These are phyloP conservation scores for Pseudopithomyces maydicus DNA, from an alignment of 2,329 filamentous ascomycete genomes.

Conservation along the genomic window DNA sequence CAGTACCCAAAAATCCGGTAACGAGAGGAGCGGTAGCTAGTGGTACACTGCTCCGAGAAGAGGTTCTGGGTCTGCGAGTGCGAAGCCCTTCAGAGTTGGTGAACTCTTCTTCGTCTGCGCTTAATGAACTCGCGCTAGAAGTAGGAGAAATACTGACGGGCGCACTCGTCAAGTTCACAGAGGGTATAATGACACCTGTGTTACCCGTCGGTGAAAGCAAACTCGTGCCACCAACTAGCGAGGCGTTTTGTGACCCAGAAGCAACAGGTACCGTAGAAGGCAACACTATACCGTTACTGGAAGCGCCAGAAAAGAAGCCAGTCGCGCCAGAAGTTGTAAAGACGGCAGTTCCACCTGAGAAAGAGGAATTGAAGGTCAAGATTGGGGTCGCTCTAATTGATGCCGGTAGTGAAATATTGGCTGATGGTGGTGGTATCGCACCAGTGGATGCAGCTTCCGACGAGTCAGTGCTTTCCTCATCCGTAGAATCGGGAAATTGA, in stretches of 20 bases:
- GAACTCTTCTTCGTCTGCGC: background rate
- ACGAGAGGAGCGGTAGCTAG: background rate
- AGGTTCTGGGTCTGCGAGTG: conserved; percentile 2
- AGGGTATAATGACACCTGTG: conserved; percentile 5
- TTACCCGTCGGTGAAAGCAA: conserved; percentile 8
- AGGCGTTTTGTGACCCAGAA: conserved; percentile 10
- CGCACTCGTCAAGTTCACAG: conserved; percentile 9
- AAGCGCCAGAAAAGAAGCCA: conserved; percentile 11
- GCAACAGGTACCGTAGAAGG: conserved; percentile 10
- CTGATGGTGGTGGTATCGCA: conserved; percentile 2
- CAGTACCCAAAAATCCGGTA: background rate
- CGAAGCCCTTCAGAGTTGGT: conserved; percentile 8
- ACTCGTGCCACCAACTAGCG: conserved; percentile 8
- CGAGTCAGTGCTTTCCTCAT: conserved; percentile 6
- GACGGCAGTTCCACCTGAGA: conserved; percentile 9
- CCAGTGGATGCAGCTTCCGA: conserved; percentile 2
- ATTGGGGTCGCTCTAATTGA: conserved; percentile 8
- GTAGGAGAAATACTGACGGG: conserved; percentile 11
- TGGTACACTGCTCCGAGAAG: background rate
- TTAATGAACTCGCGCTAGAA: conserved; percentile 1
- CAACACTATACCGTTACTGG: conserved; percentile 11
- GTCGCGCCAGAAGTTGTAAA: conserved; percentile 9
- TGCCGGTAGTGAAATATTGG: conserved; percentile 1
- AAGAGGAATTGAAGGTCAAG: conserved; percentile 10
- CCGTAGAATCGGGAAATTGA: background rate